Conservation (phyloP, 352 stramenopile genomes). For the Phytophthora pistaciae region DNA sequence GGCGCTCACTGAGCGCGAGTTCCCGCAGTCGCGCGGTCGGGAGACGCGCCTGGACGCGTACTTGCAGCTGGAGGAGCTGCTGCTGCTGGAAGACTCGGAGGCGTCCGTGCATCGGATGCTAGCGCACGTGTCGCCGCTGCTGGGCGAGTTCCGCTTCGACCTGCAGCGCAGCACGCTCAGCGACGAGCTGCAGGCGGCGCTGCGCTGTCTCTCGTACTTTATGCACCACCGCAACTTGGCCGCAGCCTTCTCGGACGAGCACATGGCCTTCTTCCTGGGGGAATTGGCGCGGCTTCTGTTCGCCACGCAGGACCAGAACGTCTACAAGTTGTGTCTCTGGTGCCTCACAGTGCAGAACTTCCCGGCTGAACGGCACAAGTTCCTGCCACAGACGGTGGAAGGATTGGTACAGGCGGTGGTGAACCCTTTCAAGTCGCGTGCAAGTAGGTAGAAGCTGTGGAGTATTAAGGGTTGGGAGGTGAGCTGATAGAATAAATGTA, state of each 20-base stretch:
- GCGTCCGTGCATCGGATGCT: slow-evolving; percentile 52
- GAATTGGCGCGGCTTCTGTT: slow-evolving; percentile 62
- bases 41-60: slow-evolving; percentile 64
- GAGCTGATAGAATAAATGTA: background rate
- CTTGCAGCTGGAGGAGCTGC: slow-evolving; percentile 62
- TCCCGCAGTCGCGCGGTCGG: slow-evolving; percentile 43
- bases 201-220: slow-evolving; percentile 76
- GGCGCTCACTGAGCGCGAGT: slow-evolving; percentile 39
- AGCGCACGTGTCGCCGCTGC: slow-evolving; percentile 41
- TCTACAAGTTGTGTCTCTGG: slow-evolving; percentile 80
- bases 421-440: slow-evolving; percentile 76
- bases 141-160: slow-evolving; percentile 57
- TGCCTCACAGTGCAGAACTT: slow-evolving; percentile 74
- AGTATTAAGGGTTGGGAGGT: background rate
- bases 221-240: slow-evolving; percentile 64
- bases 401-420: slow-evolving; percentile 72
- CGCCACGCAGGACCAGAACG: slow-evolving; percentile 60
- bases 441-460: slow-evolving; percentile 45
- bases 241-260: slow-evolving; percentile 42
- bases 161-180: slow-evolving; percentile 34
- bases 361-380: slow-evolving; percentile 48
- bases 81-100: slow-evolving; percentile 64
- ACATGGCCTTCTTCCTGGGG: slow-evolving; percentile 53
- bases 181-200: slow-evolving; percentile 40
- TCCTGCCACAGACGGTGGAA: slow-evolving; percentile 65